Conservation (phyloP, 2,329 filamentous ascomycete species). For the Scedosporium dehoogii region DNA sequence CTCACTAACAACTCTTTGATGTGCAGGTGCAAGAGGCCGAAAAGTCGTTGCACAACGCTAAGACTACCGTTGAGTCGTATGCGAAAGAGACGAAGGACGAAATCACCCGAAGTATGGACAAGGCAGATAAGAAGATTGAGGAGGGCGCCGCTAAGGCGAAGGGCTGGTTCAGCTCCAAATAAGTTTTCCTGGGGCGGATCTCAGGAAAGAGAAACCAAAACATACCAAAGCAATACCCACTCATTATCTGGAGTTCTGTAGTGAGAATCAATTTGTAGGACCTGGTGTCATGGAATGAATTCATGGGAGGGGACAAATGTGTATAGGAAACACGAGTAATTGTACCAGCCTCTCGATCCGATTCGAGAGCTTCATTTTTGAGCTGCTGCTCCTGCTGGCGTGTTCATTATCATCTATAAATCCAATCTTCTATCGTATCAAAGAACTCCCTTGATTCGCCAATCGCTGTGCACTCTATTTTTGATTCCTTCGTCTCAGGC, state of each 20-base stretch:
- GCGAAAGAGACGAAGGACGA: conserved; percentile 55
- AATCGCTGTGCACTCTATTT: neutral
- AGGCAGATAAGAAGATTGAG: conserved; percentile 75
- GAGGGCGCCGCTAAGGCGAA: conserved; percentile 72
- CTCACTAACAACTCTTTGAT: conserved; percentile 11
- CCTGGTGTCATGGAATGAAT: neutral
- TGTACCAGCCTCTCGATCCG: neutral
- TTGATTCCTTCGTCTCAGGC: neutral
- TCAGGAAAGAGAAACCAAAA: neutral
- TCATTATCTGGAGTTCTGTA: neutral
- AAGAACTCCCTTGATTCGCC: neutral
- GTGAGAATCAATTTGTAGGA: neutral
- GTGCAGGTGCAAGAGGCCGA: conserved; percentile 47
- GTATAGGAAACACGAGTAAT: neutral
- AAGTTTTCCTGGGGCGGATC: neutral
- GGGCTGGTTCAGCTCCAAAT: conserved; percentile 63
- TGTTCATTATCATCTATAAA: neutral
- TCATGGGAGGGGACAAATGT: neutral
- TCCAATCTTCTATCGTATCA: neutral
- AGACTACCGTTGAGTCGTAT: conserved; percentile 48
- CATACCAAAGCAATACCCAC: neutral
- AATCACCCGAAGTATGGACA: conserved; percentile 64
- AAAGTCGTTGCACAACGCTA: conserved; percentile 49
- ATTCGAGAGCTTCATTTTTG: neutral
- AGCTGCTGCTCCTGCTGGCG: neutral